Percentiles rank a stretch among this genome's conserved stretches.
Evolutionary conservation across 1,139 yeast species (phyloP).

Genomic region (Candida pseudoviswanathii): DNA sequence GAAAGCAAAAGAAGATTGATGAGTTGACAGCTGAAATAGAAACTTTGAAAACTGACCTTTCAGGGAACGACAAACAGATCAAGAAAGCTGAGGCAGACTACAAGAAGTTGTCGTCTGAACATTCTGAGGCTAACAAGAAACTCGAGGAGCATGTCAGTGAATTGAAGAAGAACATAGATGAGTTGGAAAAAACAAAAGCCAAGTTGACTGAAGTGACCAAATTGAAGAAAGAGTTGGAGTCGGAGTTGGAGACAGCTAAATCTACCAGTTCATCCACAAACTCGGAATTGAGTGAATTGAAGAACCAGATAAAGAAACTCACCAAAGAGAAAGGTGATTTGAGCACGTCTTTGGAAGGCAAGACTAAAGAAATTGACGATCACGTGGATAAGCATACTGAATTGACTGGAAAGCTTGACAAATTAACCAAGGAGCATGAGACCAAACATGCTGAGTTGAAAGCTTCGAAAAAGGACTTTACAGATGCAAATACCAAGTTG

Average conservation of each 20-base stretch:
- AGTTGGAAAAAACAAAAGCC: not conserved
- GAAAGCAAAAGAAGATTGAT: constrained; percentile 2
- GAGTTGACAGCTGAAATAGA: constrained; percentile 3
- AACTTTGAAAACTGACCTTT: not conserved
- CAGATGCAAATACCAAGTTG: not conserved
- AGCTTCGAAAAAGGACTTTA: constrained; percentile 2
- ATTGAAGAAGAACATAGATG: not conserved
- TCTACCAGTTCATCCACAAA: not conserved
- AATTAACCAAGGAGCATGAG: constrained; percentile 10
- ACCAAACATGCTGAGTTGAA: constrained; percentile 1
- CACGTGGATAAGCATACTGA: not conserved
- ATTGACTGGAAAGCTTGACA: constrained; percentile 6
- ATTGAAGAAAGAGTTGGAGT: constrained; percentile 7
- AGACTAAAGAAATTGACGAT: constrained; percentile 2
- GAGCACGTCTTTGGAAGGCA: constrained; percentile 6
- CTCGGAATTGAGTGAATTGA: constrained; percentile 8
- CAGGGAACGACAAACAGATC: constrained; percentile 1
- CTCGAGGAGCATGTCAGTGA: not conserved
- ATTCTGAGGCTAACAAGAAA: not conserved
- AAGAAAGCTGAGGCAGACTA: not conserved
- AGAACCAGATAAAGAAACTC: constrained; percentile 18
- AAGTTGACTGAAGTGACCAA: constrained; percentile 2
- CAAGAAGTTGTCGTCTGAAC: not conserved
- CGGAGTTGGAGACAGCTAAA: constrained; percentile 7
- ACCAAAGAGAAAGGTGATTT: constrained; percentile 11